phyloP scores from a whole-genome alignment of 73 alveolate species.

The Uronychia binucleata region DNA sequence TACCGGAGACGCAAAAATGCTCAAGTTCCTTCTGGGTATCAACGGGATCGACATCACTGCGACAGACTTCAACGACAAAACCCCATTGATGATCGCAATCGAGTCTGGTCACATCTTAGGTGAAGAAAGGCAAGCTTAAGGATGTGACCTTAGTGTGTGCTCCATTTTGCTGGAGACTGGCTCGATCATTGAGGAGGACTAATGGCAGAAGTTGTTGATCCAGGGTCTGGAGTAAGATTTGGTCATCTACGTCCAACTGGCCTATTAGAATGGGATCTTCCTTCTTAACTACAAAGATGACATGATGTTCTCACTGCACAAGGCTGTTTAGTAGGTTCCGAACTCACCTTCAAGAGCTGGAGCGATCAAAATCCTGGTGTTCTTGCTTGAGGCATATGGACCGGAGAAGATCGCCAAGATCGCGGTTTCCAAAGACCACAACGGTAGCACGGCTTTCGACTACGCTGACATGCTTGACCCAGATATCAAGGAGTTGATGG shows the following conservation, averaged over 20 bases:
- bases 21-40: constrained; percentile 8
- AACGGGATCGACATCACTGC: constrained; percentile 28
- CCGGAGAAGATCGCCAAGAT: background rate
- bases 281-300: background rate
- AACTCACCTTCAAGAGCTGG: too few relatives aligned
- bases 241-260: constrained; percentile 12
- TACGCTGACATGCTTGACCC: background rate
- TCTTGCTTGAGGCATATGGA: background rate
- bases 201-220: constrained; percentile 17
- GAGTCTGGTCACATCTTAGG: constrained; percentile 54
- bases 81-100: constrained; percentile 50
- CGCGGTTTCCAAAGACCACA: background rate
- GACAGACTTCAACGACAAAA: constrained; percentile 42
- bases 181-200: constrained; percentile 9
- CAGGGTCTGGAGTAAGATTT: constrained; percentile 9
- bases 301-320: constrained; percentile 26
- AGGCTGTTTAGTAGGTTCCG: constrained; percentile 24
- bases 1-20: constrained; percentile 31
- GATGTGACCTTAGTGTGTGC: constrained; percentile 3
- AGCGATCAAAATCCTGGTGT: background rate
- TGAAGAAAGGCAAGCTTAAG: constrained; percentile 22
- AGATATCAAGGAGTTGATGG: too few relatives aligned
- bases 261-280: constrained; percentile 1
- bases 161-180: constrained; percentile 25
- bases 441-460: background rate